Evolutionary conservation across 345 rosid genomes (phyloP).

Genomic region (Psidium guajava): DNA sequence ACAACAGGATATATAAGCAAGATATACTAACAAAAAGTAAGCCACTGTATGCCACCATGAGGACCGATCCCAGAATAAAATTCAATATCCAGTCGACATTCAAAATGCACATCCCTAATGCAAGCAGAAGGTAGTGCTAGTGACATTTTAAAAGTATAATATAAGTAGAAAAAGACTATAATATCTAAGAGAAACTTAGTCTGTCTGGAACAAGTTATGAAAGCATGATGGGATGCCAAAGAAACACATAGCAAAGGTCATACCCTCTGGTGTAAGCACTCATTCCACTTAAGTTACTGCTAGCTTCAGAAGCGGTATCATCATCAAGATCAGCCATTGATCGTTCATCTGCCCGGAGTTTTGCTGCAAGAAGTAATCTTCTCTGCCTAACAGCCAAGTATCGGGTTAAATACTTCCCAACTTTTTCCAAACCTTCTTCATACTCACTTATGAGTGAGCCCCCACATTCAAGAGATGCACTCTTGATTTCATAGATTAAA

Average conservation of each 20-base stretch:
- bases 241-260: not conserved
- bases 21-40: not conserved
- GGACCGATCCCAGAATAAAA: not conserved
- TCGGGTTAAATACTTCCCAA: slow-evolving; percentile 85
- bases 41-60: not conserved
- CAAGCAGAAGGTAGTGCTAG: not conserved
- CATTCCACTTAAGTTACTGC: slow-evolving; percentile 92
- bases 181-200: not conserved
- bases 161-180: not conserved
- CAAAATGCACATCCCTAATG: not conserved
- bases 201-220: not conserved
- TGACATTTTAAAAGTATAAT: not conserved
- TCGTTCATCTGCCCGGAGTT: slow-evolving; percentile 68
- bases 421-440: slow-evolving; percentile 74
- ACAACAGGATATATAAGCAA: not conserved
- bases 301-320: slow-evolving; percentile 87
- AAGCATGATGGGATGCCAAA: not conserved
- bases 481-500: slow-evolving; percentile 49
- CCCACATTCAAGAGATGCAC: slow-evolving; percentile 72
- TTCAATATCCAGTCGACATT: not conserved
- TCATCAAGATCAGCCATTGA: slow-evolving; percentile 62
- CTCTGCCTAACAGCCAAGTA: slow-evolving; percentile 95
- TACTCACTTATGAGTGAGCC: slow-evolving; percentile 47
- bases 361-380: slow-evolving; percentile 83
- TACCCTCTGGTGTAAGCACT: slow-evolving; percentile 92